Evolutionary conservation across 1,284 basidiomycete genomes (phyloP), one percentile per base, ranked within the genome.

Genomic region (Fomitopsis palustris): DNA sequence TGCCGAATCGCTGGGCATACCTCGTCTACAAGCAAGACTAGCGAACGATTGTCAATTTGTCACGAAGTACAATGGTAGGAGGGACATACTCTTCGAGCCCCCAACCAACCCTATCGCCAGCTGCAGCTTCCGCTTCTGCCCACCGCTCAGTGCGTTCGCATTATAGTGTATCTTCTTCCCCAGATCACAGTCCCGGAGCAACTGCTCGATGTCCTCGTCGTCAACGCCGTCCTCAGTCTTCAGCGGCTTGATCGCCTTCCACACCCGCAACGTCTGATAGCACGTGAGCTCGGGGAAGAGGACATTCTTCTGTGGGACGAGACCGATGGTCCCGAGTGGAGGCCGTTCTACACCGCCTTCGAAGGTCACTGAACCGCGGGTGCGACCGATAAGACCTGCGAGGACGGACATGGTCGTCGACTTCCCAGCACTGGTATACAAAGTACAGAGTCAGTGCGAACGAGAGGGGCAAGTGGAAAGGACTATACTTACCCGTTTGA

Each of bases 221-320:
- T 67, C 72, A 12, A 3, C 25, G 45, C 45, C 45, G 45, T 47
- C 72, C 65, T 2, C 78, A 74, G 42, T 74, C 72, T n/a, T 71
- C n/a, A 83, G 80, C 66, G 82, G 82, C 70, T 93, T 93, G 67
- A 93, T 80, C 4, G 85, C 85, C 33, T 76, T 78, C 90, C 91
- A 93, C 16, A 93, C 79, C 2, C 79, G 77, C 25, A 93, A 75
- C 2, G 89, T 92, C 71, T 93, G 86, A 57, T 84, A 77, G 67
- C 88, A 91, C 1, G 86, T 83, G 25, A 93, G 76, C 61, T 93
- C 89, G 1, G 89, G 83, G 72, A 91, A 92, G 1, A 93, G 77
- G 2, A 93, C 90, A 64, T 93, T 92, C 75, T 90, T 91, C 73
- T 93, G 91, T 0, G 88, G 88, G 0, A 92, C 91, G 57, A 93